Conservation (phyloP, 2,329 filamentous ascomycete species). For the Gnomoniopsis sp. region DNA sequence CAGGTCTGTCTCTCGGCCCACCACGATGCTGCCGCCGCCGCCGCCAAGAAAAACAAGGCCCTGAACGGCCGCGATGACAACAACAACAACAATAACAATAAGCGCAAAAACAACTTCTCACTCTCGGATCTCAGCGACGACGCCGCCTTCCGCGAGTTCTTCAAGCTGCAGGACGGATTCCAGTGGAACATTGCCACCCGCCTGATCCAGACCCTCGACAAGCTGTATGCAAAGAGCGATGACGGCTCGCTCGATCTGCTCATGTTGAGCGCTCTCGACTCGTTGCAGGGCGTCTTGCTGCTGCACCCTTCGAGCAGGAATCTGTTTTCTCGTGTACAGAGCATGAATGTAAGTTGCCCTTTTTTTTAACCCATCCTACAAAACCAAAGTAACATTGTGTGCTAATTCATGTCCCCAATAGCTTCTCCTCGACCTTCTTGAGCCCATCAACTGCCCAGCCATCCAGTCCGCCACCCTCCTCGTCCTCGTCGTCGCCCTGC, state of each 20-base stretch:
- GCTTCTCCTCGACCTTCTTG: constrained; percentile 90
- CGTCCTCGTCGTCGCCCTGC: constrained; percentile 82
- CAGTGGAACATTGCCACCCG: constrained; percentile 95
- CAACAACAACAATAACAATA: background rate
- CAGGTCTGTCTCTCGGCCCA: constrained; percentile 79
- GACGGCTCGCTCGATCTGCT: constrained; percentile 83
- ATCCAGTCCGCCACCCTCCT: constrained; percentile 89
- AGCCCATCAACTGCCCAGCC: constrained; percentile 84
- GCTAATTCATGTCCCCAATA: constrained; percentile 12
- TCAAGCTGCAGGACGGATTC: constrained; percentile 93
- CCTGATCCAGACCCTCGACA: constrained; percentile 80
- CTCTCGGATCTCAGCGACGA: constrained; percentile 72
- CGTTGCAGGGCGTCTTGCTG: constrained; percentile 83
- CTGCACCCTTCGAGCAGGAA: constrained; percentile 86
- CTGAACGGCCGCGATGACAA: background rate
- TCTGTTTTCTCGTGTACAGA: constrained; percentile 82
- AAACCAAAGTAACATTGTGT: constrained; percentile 32
- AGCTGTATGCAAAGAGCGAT: constrained; percentile 76
- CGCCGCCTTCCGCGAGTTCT: constrained; percentile 91
- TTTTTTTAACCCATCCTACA: background rate
- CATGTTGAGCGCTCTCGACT: constrained; percentile 81
- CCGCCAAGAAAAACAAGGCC: constrained; percentile 33
- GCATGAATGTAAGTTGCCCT: constrained; percentile 74
- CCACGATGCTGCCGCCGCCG: constrained; percentile 20
- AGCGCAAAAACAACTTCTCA: background rate